Base-by-base conservation (phyloP, 306 rosid genomes). In the Rubus parviflorus region DNA sequence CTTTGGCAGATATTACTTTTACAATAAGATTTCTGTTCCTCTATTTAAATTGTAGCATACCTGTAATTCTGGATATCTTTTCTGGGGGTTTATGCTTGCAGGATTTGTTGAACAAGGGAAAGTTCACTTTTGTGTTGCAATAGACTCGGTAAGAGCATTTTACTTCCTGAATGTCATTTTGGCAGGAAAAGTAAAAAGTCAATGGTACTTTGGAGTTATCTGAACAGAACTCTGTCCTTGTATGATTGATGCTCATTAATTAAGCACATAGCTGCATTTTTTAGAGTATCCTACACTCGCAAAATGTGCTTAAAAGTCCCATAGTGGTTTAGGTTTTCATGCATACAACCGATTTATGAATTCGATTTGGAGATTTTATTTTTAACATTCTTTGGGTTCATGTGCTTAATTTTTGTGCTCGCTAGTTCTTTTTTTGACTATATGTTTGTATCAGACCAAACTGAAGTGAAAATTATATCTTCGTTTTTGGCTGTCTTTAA, bases 101-200 rank as follows among this genome's bases (percentile, higher is more conserved):
- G 97, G 91, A 69, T 77, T 92, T 79, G 89, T 90, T 74, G 92
- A 89, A 74, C 84, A 83, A 48, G 89, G 87, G 45, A 88, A 83
- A 76, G 67, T 78, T 58, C 87, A 86, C 35, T 79, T 95, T 71
- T 85, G 84, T 72, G 91, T 88, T 61, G 97, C 92, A 75, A 86
- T 95, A 74, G 98, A 95, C 81, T 89, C 97, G 65, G 98, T 95
- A 90, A 15, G 48, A 68, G 66, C 76, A 37, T 63, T 25, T 62
- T 30, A 35, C 30, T 42, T 4, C 10, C n/a, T 63, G 20, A 37
- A 14, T 63, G 43, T 30, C 68, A 62, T 23, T 35, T 62, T 15
- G 10, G n/a, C 68, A 2, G 43, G 41, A 68, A 81, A 40, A 58
- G 41, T 78, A 14, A 68, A 49, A 48, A 65, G 71, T 16, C 15